phyloP scores from a whole-genome alignment of 331 rosid species.

The Malus hybrid region DNA sequence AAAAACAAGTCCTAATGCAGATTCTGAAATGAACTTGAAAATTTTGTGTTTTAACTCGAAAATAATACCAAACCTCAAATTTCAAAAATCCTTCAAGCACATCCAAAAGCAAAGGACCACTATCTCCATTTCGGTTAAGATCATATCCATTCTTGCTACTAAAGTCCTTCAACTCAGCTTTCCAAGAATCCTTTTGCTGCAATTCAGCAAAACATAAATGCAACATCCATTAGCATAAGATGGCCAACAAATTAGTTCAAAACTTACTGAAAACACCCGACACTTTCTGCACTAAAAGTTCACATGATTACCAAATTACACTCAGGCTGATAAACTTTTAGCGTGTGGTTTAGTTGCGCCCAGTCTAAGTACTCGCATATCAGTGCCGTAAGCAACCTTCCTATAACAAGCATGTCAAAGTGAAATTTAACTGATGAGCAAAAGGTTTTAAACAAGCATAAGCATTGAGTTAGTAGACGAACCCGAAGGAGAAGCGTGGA shows the following conservation, averaged over 20 bases:
- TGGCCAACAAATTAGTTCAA: not conserved
- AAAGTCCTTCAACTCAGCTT: slow-evolving; percentile 85
- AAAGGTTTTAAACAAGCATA: no score
- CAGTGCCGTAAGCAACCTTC: slow-evolving; percentile 85
- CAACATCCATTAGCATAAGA: not conserved
- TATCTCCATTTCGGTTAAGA: slow-evolving; percentile 85
- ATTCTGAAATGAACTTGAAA: not conserved
- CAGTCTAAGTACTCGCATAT: slow-evolving; percentile 94
- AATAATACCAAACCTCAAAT: slow-evolving; percentile 66
- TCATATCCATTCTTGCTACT: slow-evolving; percentile 92
- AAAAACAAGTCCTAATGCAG: not conserved
- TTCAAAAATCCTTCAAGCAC: slow-evolving; percentile 98
- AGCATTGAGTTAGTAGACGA: not conserved
- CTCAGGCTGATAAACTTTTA: slow-evolving; percentile 92
- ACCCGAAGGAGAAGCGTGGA: slow-evolving; percentile 98
- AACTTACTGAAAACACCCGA: not conserved
- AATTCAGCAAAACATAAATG: not conserved
- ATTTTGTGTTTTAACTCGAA: not conserved
- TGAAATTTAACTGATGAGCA: not conserved
- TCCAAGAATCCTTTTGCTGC: slow-evolving; percentile 95
- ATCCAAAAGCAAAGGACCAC: slow-evolving; percentile 87
- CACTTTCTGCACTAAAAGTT: not conserved
- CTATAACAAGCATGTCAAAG: slow-evolving; percentile 39
- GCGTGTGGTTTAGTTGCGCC: slow-evolving; percentile 91
- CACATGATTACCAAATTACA: slow-evolving; percentile 78